Evolutionary conservation across 345 rosid genomes (phyloP).

Genomic region (Ceriops zippeliana): DNA sequence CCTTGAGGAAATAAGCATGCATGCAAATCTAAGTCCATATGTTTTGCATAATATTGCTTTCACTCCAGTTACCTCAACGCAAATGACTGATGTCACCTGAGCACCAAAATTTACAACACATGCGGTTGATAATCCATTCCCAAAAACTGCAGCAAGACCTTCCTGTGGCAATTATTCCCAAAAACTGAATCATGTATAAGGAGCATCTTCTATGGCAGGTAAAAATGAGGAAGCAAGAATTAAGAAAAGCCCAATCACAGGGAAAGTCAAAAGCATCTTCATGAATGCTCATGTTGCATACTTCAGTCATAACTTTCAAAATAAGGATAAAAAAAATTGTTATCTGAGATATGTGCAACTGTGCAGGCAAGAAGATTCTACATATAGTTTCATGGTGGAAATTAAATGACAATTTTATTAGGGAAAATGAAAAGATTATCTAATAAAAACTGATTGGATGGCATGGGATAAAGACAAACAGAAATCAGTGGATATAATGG

Average conservation of each 20-base stretch:
- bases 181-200: constrained; percentile 8
- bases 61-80: constrained; percentile 67
- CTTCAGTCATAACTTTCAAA: not conserved
- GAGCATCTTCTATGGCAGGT: not conserved
- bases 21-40: not conserved
- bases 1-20: not conserved
- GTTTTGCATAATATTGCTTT: not conserved
- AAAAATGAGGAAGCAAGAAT: not conserved
- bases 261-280: too few species aligned
- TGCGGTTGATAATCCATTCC: constrained; percentile 86
- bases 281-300: not conserved
- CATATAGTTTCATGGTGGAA: too few species aligned
- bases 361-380: too few species aligned
- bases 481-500: constrained; percentile 4
- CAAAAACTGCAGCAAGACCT: constrained; percentile 91
- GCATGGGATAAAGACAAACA: not conserved
- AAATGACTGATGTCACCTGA: constrained; percentile 76
- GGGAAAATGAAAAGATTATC: too few species aligned
- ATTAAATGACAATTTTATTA: too few species aligned
- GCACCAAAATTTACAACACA: constrained; percentile 92
- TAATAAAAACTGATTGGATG: too few species aligned
- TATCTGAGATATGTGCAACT: not conserved
- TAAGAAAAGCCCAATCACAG: not conserved
- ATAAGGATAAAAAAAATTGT: not conserved
- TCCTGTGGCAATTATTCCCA: constrained; percentile 41